Evolutionary conservation across 2,329 filamentous ascomycete species (phyloP), one percentile per base, ranked within the genome.

Genomic region (Fusarium duplospermum): DNA sequence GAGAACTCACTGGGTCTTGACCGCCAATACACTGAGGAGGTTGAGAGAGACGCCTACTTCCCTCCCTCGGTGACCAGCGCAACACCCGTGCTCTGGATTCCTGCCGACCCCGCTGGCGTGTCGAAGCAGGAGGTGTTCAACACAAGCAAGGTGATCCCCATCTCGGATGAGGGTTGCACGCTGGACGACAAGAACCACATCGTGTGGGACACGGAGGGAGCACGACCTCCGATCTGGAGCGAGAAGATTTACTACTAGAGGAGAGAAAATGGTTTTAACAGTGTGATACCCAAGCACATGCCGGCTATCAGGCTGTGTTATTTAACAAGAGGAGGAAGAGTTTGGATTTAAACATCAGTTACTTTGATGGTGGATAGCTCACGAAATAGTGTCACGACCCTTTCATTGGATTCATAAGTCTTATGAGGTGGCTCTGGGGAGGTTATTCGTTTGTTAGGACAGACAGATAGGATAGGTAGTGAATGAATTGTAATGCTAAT

Each of bases 21-120:
- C 13, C 86, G 89, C 60, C 79, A 88, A 33, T 95, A 96, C 80
- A 81, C 89, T 1, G 85, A 88, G 0, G 88, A 92, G 66, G 83
- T 90, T 1, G 91, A 92, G 80, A 83, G 86, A 9, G 87, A 93
- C 63, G 93, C 93, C 0, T 96, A 94, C 83, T 90, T 87, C 82
- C 91, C 94, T 73, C 93, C 94, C 0, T 89, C 92, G 10, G 90
- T 94, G 79, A 89, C 84, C 50, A 85, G 87, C 60, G 84, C 87
- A 45, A 83, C 89, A 0, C 92, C 92, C 4, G 84, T 91, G 9
- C 86, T 96, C 33, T 96, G 94, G 94, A 91, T 96, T 31, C 93
- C 94, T 1, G 87, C 89, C 62, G 94, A 96, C 79, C 85, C 87
- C 1, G 87, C 89, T 29, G 92, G 93, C 27, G 88, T 96, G 40